Percentiles rank a stretch among this genome's conserved stretches.
phyloP scores from a whole-genome alignment of 2,329 filamentous ascomycete species.

The Colletotrichum kahawae region DNA sequence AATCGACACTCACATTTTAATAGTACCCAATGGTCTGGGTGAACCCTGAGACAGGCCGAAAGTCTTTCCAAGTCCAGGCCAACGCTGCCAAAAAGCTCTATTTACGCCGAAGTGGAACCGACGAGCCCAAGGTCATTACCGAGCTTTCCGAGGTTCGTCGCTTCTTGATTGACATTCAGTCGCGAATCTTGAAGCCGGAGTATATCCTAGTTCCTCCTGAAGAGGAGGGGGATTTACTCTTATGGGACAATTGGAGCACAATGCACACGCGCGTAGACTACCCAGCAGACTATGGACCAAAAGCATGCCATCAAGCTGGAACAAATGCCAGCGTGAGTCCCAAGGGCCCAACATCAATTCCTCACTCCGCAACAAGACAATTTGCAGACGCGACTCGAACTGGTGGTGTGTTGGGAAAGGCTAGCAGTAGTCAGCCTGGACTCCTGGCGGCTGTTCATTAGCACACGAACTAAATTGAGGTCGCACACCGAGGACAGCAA shows the following conservation, averaged over 20 bases:
- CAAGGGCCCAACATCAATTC: neutral
- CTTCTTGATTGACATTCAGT: constrained; percentile 39
- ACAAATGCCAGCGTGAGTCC: neutral
- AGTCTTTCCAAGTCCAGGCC: constrained; percentile 48
- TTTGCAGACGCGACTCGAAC: neutral
- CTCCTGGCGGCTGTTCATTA: neutral
- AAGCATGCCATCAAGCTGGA: neutral
- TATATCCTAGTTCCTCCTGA: constrained; percentile 43
- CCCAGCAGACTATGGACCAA: constrained; percentile 20
- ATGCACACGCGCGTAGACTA: constrained; percentile 51
- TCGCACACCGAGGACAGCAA: neutral
- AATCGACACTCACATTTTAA: neutral
- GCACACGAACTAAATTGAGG: neutral
- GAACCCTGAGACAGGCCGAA: constrained; percentile 45
- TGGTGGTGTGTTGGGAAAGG: neutral
- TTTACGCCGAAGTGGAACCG: constrained; percentile 34
- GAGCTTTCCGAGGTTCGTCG: constrained; percentile 41
- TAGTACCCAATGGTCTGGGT: constrained; percentile 51
- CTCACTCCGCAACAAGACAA: neutral
- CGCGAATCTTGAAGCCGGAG: constrained; percentile 44
- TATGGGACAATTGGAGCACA: constrained; percentile 47
- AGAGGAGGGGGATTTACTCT: constrained; percentile 48
- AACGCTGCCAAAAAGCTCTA: constrained; percentile 44
- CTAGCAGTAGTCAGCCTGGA: neutral
- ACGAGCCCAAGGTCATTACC: constrained; percentile 39